phyloP scores from a whole-genome alignment of 129 eudicot genomes.

The Ambrosia trifida region DNA sequence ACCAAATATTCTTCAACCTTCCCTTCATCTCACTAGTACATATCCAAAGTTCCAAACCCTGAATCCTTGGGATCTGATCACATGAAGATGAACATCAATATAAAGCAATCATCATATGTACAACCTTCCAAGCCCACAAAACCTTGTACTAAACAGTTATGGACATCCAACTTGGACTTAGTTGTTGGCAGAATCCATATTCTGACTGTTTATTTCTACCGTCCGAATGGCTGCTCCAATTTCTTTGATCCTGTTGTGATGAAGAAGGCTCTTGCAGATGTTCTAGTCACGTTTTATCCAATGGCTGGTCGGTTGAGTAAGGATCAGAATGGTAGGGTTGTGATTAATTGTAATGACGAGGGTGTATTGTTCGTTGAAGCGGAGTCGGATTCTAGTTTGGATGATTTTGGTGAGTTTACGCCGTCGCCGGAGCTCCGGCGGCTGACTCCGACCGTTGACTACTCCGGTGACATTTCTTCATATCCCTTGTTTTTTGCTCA shows the following conservation, averaged over 20 bases:
- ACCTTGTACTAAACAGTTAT: constrained; percentile 26
- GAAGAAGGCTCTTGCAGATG: constrained; percentile 41
- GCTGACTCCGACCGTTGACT: constrained; percentile 40
- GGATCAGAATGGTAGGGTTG: constrained; percentile 35
- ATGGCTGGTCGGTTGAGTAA: constrained; percentile 39
- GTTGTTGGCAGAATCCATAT: constrained; percentile 50
- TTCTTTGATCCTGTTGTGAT: constrained; percentile 38
- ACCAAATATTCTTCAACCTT: not conserved
- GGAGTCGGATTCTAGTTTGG: constrained; percentile 45
- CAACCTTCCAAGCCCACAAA: constrained; percentile 36
- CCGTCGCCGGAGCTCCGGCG: constrained; percentile 40
- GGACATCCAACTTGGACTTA: constrained; percentile 59
- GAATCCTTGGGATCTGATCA: constrained; percentile 36
- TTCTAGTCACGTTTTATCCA: constrained; percentile 40
- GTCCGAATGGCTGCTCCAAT: constrained; percentile 38
- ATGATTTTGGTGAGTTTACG: constrained; percentile 53
- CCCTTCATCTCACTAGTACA: not conserved
- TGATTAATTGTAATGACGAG: constrained; percentile 41
- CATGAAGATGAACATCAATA: constrained; percentile 34
- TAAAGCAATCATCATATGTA: constrained; percentile 39
- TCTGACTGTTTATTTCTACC: constrained; percentile 51
- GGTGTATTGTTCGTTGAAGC: constrained; percentile 66
- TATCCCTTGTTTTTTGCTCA: constrained; percentile 48
- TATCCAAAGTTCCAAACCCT: not conserved
- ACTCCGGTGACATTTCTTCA: constrained; percentile 45